A percentile compares a stretch with the other conserved stretches of the same genome.
These are phyloP conservation scores for Entamoeba histolytica DNA, from an alignment of 208 protist species.

Conservation along the genomic window DNA sequence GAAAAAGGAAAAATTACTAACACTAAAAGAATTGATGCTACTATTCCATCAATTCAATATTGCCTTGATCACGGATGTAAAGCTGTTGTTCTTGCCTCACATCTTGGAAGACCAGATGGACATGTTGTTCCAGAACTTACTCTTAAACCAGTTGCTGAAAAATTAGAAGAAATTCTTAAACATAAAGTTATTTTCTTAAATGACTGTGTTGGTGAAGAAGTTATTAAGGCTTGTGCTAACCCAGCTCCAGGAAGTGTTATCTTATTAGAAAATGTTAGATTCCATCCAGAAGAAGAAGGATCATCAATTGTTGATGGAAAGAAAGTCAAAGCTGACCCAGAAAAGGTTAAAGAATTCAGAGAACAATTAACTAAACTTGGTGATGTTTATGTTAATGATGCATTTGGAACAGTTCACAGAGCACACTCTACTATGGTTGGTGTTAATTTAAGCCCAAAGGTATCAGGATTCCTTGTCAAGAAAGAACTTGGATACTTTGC, in stretches of 20 bases:
- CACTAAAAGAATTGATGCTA: conserved; percentile 64
- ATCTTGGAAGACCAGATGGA: conserved; percentile 82
- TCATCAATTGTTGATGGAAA: conserved; percentile 49
- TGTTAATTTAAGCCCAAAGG: conserved; percentile 45
- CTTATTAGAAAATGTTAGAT: conserved; percentile 93
- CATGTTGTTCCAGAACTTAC: conserved; percentile 39
- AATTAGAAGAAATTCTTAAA: conserved; percentile 60
- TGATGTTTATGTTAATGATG: conserved; percentile 92
- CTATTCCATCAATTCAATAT: conserved; percentile 74
- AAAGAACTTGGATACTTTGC: conserved; percentile 93
- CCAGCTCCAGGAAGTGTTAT: conserved; percentile 55
- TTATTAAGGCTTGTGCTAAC: conserved; percentile 38
- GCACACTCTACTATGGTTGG: conserved; percentile 65
- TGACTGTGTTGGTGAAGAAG: conserved; percentile 57
- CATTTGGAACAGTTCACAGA: conserved; percentile 91
- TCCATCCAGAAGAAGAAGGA: conserved; percentile 83
- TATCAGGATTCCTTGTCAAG: conserved; percentile 83
- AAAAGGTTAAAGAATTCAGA: conserved; percentile 48
- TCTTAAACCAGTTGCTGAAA: conserved; percentile 61
- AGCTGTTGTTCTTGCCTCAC: conserved; percentile 34
- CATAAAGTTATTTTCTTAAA: conserved; percentile 47
- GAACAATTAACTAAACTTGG: conserved; percentile 57
- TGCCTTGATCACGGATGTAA: conserved; percentile 59
- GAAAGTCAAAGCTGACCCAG: conserved; percentile 32
- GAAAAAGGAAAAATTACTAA: conserved; percentile 61